Base-by-base conservation (phyloP, 192 early-diverging fungal species). In the Pilaira anomala region DNA sequence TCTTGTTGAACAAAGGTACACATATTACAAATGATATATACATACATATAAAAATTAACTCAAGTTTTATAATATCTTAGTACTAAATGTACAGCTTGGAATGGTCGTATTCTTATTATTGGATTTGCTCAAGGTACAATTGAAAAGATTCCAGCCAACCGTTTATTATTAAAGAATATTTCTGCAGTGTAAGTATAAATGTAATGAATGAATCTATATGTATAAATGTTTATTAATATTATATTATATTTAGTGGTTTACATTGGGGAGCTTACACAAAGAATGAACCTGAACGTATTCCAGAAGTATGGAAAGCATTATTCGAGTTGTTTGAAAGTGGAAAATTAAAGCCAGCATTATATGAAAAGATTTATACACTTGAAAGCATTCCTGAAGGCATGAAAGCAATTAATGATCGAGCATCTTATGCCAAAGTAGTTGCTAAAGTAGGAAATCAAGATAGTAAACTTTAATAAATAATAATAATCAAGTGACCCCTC, bases 361-460 rank as follows among this genome's bases (percentile, higher is more conserved):
- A 86, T 63, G 77, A 85, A 18, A 83, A 81, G n/a, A 54, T 88
- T 11, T 89, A 84, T 59, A 58, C 73, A 6, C 67, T 95, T 44
- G 84, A 86, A 4, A 79, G 74, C 7, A 79, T 87, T 51, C 82
- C 84, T 54, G 68, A 71, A 11, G 93, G 88, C 0, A 69, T 95
- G 58, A 84, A 81, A 22, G 88, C 86, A 24, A 79, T 95, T 56
- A 85, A 82, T 13, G 63, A 62, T 6, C 76, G 91, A 48, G 76
- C 88, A 45, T 90, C 91, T 14, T 92, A 80, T 66, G 93, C 89
- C 6, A 95, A 95, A 63, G 91, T 91, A 0, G 76, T 95, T 19
- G 88, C 73, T 13, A 63, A 22, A 26, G 18, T 74, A 16, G 57
- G 62, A 13, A 29, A 26, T 24, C 24, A 33, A 25, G 63, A 66